Base-by-base conservation (phyloP, 2,329 filamentous ascomycete genomes). In the Talaromyces verruculosus region DNA sequence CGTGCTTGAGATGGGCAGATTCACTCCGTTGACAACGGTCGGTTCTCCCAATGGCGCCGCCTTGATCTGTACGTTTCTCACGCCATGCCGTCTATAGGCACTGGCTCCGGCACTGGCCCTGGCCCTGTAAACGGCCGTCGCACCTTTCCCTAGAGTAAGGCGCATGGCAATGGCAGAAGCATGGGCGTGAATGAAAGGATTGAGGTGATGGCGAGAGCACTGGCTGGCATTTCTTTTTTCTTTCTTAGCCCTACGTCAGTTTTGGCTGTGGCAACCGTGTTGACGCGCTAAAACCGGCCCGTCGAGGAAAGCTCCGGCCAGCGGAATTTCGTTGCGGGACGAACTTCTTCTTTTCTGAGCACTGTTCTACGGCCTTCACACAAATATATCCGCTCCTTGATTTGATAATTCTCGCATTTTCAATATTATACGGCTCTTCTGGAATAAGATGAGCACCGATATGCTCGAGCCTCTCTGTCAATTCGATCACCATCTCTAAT, bases 51-150 rank as follows among this genome's bases (percentile, higher is more conserved):
- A 75, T 3, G 79, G 77, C 47, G 80, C 76, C 41, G 80, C 77
- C 70, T 80, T 80, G 72, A 82, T 78, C 67, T 81, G 79, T 61
- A 82, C 72, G 68, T 72, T 76, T 76, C 77, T 77, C 47, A 66
- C 65, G 63, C 71, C 70, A 65, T 72, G 73, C 57, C 51, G 60
- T 58, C 47, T 51, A 39, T n/a, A 69, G 39, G 37, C 57, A 13
- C 57, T 30, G 57, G 37, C 25, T 33, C 74, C 67, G 66, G 73
- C 72, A 70, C 72, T 70, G 58, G 74, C 74, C 70, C 72, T 70
- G 58, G 74, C 74, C 71, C 73, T 75, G 67, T 73, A 73, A 63
- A 77, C 67, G 70, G 73, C 69, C 71, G 72, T 71, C 63, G 74
- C 72, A 69, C 77, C 74, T 72, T 72, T 73, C 71, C 74, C 72